These are phyloP conservation scores for Candida anutae DNA, from an alignment of 1,139 yeast genomes.

Conservation along the genomic window DNA sequence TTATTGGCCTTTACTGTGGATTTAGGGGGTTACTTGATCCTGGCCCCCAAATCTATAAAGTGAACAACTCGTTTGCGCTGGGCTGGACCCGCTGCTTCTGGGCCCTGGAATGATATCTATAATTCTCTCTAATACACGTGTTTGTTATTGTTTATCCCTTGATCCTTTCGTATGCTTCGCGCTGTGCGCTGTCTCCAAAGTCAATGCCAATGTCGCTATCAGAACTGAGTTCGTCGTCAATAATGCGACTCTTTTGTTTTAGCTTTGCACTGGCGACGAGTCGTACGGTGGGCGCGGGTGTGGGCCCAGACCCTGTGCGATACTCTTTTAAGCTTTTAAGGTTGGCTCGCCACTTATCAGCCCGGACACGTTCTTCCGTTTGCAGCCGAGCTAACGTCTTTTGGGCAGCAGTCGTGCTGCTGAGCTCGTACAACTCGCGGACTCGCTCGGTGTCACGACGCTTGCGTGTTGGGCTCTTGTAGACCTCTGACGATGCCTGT, in stretches of 20 bases:
- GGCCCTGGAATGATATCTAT: no score
- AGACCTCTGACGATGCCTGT: not conserved
- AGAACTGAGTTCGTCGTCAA: conserved; percentile 6
- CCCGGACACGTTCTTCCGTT: conserved; percentile 10
- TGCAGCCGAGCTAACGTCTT: conserved; percentile 14
- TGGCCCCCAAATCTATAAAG: no score
- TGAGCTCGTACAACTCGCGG: conserved; percentile 19
- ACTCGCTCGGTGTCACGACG: conserved; percentile 9
- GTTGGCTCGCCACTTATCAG: conserved; percentile 17
- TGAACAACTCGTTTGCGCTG: not conserved
- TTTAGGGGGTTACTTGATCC: no score
- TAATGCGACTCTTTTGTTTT: conserved; percentile 5
- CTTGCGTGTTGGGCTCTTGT: conserved; percentile 8
- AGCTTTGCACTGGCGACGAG: no score
- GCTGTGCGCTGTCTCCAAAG: conserved; percentile 11
- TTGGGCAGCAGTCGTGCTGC: conserved; percentile 10
- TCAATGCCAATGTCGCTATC: conserved; percentile 15
- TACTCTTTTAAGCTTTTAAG: conserved; percentile 12
- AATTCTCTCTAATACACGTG: no score
- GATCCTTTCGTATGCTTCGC: conserved; percentile 7
- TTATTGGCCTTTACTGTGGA: not conserved
- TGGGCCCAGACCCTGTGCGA: conserved; percentile 6
- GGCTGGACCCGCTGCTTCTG: not conserved
- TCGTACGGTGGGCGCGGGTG: no score
- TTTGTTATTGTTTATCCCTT: no score